Conservation (phyloP, 306 rosid species). For the Ceratonia siliqua region DNA sequence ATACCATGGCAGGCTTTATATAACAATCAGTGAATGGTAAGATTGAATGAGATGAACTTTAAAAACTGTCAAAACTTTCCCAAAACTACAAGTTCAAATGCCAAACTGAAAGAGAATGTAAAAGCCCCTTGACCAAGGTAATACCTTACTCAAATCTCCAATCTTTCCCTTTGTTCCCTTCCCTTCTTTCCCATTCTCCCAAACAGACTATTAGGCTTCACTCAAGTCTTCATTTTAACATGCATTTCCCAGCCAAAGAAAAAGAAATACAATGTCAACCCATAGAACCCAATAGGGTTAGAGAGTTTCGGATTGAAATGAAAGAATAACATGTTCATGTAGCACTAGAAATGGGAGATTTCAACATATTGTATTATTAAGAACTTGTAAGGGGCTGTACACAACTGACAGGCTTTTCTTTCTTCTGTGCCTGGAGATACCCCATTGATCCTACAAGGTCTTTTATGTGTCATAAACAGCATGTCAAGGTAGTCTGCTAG, state of each 20-base stretch:
- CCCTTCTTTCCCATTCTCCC: too few species aligned
- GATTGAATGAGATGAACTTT: neutral
- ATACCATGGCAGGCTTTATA: neutral
- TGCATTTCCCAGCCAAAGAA: neutral
- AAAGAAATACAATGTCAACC: neutral
- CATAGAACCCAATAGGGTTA: neutral
- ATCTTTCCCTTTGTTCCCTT: too few species aligned
- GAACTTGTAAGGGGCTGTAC: neutral
- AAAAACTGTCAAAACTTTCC: neutral
- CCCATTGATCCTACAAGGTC: neutral
- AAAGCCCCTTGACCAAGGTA: neutral
- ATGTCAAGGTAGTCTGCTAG: neutral
- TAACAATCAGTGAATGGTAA: neutral
- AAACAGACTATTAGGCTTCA: neutral
- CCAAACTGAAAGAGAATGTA: neutral
- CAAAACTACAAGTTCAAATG: neutral
- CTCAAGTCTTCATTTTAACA: neutral
- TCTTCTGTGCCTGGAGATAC: neutral
- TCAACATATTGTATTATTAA: neutral
- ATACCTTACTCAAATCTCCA: too few species aligned
- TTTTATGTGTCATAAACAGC: neutral
- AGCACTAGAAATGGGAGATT: conserved; percentile 1
- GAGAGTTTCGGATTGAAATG: neutral
- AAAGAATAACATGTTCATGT: neutral
- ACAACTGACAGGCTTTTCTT: neutral